Base-by-base conservation (phyloP, 768 basidiomycete species). In the Lyophyllum atratum region DNA sequence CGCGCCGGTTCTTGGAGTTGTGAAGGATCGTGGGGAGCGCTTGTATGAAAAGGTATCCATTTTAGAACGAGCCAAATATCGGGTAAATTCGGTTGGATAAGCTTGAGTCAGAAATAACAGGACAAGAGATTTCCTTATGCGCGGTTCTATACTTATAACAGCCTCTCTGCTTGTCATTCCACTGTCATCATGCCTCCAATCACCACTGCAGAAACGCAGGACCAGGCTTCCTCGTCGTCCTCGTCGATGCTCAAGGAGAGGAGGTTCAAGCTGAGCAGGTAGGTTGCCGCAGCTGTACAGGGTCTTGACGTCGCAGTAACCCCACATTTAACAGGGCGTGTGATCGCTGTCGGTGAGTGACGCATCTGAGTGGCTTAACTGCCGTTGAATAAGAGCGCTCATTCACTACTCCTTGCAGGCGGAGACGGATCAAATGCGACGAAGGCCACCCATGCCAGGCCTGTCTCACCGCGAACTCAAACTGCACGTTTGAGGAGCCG, bases 371-470 rank as follows among this genome's bases (percentile, higher is more conserved):
- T 33, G 24, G 19, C 2, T 37, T n/a, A 54, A n/a, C 19, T 21
- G 17, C 39, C 49, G n/a, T 44, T 43, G 28, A 24, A 21, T 25
- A 10, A 42, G 24, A 4, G 55, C 47, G 37, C 47, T 61, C 19
- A 63, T 53, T 10, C 9, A 22, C 39, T 12, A 21, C 19, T 25
- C 31, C 45, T 46, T 61, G 6, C 62, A 93, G 91, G 19, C 89
- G 91, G 52, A 79, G 92, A 64, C 77, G 92, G 66, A 93, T 93
- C 69, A 91, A 90, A 65, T 93, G 92, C 67, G 92, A 93, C 64
- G 92, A 93, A 69, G 92, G 92, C 0, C 90, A 92, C 66, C 92
- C 92, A 31, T 93, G 91, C 70, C 90, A 93, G 72, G 90, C 91
- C 12, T 93, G 92, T 70, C 72, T 92, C n/a, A 86, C 87, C 6